Conservation (phyloP, 148 eudicot species). For the Silene uniflora region DNA sequence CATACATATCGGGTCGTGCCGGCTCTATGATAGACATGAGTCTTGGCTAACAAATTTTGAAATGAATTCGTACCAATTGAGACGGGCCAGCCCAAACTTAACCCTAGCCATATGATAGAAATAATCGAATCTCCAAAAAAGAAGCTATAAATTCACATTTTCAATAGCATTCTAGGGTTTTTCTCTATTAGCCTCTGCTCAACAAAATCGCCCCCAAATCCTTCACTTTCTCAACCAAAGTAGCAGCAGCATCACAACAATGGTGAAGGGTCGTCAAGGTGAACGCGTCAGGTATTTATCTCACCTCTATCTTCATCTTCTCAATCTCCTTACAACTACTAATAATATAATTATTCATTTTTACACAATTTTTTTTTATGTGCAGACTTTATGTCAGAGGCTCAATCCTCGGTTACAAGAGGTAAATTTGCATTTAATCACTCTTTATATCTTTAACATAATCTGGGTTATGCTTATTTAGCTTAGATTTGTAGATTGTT, state of each 20-base stretch:
- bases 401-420: constrained; percentile 70
- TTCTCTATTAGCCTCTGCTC: background rate
- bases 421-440: constrained; percentile 26
- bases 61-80: background rate
- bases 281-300: constrained; percentile 61
- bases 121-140: background rate
- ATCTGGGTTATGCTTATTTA: constrained; percentile 3
- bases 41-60: too few relatives aligned
- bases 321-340: background rate
- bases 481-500: background rate
- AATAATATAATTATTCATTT: background rate
- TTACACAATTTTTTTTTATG: background rate
- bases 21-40: too few relatives aligned
- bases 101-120: background rate
- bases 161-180: background rate
- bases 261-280: constrained; percentile 92
- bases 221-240: background rate
- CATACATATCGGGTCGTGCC: too few relatives aligned
- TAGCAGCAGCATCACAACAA: constrained; percentile 18
- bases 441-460: background rate
- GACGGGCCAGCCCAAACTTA: background rate
- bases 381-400: constrained; percentile 54
- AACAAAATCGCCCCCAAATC: background rate
- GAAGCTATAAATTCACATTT: background rate
- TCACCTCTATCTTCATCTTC: background rate